phyloP scores from a whole-genome alignment of 257 asterid species.

The Coffea canephora region DNA sequence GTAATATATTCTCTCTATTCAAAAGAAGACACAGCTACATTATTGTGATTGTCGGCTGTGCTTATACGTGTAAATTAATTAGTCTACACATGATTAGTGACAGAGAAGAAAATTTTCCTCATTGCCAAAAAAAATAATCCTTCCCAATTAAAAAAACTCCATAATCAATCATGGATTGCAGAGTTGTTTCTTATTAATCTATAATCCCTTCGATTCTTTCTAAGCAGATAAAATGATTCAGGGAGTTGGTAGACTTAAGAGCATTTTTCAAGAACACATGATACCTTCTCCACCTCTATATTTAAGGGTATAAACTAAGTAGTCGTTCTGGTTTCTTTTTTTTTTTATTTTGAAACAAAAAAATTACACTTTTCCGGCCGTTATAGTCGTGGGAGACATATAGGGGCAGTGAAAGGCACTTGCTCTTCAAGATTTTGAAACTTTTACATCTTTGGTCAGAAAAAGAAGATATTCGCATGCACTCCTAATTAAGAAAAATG shows the following conservation, averaged over 20 bases:
- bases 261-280: constrained; percentile 21
- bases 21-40: constrained; percentile 33
- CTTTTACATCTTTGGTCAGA: background rate
- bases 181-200: constrained; percentile 15
- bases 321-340: background rate
- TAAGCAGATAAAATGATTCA: constrained; percentile 12
- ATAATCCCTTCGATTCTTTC: constrained; percentile 32
- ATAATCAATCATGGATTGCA: constrained; percentile 30
- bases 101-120: constrained; percentile 15
- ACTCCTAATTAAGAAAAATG: too few species aligned
- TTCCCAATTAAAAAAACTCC: background rate
- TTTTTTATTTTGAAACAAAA: too few species aligned
- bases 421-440: background rate
- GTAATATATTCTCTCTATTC: constrained; percentile 9
- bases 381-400: background rate
- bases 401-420: background rate
- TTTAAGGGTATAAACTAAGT: background rate
- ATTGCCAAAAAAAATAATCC: background rate
- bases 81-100: constrained; percentile 26
- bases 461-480: background rate
- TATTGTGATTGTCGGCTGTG: constrained; percentile 40
- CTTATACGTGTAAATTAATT: constrained; percentile 15
- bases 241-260: constrained; percentile 32
- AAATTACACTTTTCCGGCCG: background rate
- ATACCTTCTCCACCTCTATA: constrained; percentile 16